A percentile compares a stretch with the other conserved stretches of the same genome.
These are phyloP conservation scores for Hemisphaericaspora lyxosophila DNA, from an alignment of 1,139 yeast species.

Conservation along the genomic window DNA sequence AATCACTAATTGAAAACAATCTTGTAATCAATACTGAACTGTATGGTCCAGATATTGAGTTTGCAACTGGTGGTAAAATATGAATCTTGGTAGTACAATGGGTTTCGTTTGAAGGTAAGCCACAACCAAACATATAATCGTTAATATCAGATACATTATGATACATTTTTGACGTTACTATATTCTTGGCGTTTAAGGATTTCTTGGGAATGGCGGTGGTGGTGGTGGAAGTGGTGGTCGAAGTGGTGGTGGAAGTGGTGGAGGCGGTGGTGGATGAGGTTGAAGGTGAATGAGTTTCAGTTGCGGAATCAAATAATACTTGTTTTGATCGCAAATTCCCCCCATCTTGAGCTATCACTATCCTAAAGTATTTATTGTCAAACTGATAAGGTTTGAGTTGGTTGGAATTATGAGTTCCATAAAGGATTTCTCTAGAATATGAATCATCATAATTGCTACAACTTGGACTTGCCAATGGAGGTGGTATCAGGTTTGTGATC, in stretches of 20 bases:
- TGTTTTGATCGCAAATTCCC: constrained; percentile 50
- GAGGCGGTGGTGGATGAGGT: constrained; percentile 3
- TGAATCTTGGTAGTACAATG: constrained; percentile 49
- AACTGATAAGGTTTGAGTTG: constrained; percentile 32
- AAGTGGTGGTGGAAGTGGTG: no score
- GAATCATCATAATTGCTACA: constrained; percentile 39
- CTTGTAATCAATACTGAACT: constrained; percentile 46
- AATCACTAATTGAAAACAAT: constrained; percentile 42
- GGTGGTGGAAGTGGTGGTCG: constrained; percentile 3
- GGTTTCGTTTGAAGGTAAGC: constrained; percentile 51
- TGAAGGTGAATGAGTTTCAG: constrained; percentile 14
- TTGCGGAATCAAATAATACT: constrained; percentile 47
- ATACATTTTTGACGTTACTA: constrained; percentile 27
- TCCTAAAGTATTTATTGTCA: constrained; percentile 38
- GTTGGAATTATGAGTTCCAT: constrained; percentile 38
- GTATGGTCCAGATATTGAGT: constrained; percentile 26
- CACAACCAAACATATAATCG: constrained; percentile 59
- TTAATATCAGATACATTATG: constrained; percentile 48
- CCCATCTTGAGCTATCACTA: constrained; percentile 54
- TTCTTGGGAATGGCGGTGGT: constrained; percentile 4
- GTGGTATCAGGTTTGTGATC: background rate
- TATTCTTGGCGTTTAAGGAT: constrained; percentile 12
- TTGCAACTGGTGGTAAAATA: constrained; percentile 42
- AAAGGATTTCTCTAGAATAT: constrained; percentile 42
- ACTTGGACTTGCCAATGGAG: constrained; percentile 14